A percentile compares a stretch with the other conserved stretches of the same genome.
Evolutionary conservation across 2,329 filamentous ascomycete genomes (phyloP).

Genomic region (Arthroderma sp.): DNA sequence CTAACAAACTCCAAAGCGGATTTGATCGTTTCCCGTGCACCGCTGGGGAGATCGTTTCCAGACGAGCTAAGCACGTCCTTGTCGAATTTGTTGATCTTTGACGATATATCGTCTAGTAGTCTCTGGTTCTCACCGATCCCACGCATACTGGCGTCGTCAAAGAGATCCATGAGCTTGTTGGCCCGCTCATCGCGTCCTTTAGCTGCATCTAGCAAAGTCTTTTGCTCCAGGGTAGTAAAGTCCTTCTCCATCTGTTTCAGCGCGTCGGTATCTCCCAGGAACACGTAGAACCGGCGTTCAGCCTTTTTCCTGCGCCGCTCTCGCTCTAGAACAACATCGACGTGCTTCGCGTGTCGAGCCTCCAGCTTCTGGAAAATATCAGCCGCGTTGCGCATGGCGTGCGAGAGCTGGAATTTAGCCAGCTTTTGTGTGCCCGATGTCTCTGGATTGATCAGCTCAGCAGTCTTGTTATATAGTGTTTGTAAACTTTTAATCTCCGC

Average conservation of each 20-base stretch:
- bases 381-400: slow-evolving; percentile 34
- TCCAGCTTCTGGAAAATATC: slow-evolving; percentile 37
- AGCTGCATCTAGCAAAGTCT: slow-evolving; percentile 36
- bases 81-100: slow-evolving; percentile 29
- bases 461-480: slow-evolving; percentile 32
- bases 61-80: slow-evolving; percentile 18
- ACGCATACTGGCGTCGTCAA: slow-evolving; percentile 38
- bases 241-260: slow-evolving; percentile 38
- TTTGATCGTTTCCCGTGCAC: background rate
- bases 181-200: slow-evolving; percentile 37
- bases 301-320: slow-evolving; percentile 43
- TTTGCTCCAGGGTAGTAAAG: slow-evolving; percentile 39
- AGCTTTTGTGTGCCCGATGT: slow-evolving; percentile 19
- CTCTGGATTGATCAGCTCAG: slow-evolving; percentile 29
- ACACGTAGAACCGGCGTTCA: slow-evolving; percentile 38
- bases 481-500: slow-evolving; percentile 37
- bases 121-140: slow-evolving; percentile 40
- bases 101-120: slow-evolving; percentile 35
- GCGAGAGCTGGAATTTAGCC: slow-evolving; percentile 25
- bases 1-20: slow-evolving; percentile 22
- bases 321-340: slow-evolving; percentile 38
- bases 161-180: slow-evolving; percentile 36
- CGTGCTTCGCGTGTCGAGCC: slow-evolving; percentile 35
- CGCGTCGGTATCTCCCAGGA: slow-evolving; percentile 37
- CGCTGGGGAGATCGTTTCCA: background rate